Base-by-base conservation (phyloP, 257 asterid species). In the Petunia axillaris region DNA sequence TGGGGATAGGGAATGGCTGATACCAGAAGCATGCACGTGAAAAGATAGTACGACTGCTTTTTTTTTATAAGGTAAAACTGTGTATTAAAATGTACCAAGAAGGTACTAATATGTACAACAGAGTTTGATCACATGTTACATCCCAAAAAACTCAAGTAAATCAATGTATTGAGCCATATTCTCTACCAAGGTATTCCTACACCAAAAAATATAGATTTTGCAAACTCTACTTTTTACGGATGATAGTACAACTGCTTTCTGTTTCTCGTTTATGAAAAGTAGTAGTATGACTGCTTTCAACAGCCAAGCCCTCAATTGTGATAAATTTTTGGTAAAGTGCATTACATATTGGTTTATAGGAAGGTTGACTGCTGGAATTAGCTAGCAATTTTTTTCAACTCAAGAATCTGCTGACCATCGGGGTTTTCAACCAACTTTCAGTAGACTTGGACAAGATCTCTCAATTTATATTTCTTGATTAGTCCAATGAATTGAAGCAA, bases 281-380 rank as follows among this genome's bases (percentile, higher is more conserved):
- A 37, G 76, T 46, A 46, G 41, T 46, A 16, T 16, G 16, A 44
- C 76, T 46, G 76, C 76, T 25, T 25, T 6, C 14, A 25, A 41
- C 6, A 37, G 41, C 75, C 53, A 71, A 71, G 5, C 6, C 60
- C 46, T 35, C 2, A 25, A 50, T 50, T 50, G 35, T 48, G 62
- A 10, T 37, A 60, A 50, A 73, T 73, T 8, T 35, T 46, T 48
- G 77, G 77, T 35, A 46, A 71, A 35, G 50, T 71, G 4, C 11
- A 50, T 46, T 73, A 73, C 35, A 25, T 8, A 0, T 44, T 25
- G 10, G 3, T 73, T 71, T 35, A 64, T 50, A 54, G 6, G 55
- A 41, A 67, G 75, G 48, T 71, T 0, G 52, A 48, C 77, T 48
- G 77, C 62, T 50, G 60, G 16, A 48, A 71, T 48, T 71, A 37